phyloP scores from a whole-genome alignment of 73 alveolate genomes.

The Paraurostyla sp. region DNA sequence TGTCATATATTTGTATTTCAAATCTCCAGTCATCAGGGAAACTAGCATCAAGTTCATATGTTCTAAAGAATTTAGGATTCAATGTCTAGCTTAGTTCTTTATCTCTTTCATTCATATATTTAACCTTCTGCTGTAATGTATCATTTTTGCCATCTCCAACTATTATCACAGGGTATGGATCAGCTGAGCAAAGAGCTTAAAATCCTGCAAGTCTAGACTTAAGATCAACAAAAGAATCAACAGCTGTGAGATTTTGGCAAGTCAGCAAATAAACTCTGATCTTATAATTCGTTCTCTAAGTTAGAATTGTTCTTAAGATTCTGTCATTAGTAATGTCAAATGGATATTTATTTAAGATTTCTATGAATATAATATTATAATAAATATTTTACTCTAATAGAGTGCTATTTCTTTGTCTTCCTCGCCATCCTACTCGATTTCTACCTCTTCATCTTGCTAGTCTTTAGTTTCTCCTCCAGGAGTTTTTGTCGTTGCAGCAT shows the following conservation, averaged over 20 bases:
- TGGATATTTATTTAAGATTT: conserved; percentile 9
- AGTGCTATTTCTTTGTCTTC: conserved; percentile 56
- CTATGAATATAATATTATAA: background rate
- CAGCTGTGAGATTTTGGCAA: conserved; percentile 89
- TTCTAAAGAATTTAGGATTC: conserved; percentile 89
- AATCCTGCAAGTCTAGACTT: conserved; percentile 86
- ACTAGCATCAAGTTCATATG: conserved; percentile 89
- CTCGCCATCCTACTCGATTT: conserved; percentile 35
- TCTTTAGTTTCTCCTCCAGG: background rate
- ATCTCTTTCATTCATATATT: conserved; percentile 80
- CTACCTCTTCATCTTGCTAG: background rate
- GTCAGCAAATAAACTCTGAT: conserved; percentile 85
- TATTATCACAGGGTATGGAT: conserved; percentile 88
- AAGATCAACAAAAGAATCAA: conserved; percentile 76
- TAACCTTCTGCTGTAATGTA: conserved; percentile 70
- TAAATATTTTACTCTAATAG: background rate
- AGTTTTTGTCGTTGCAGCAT: background rate
- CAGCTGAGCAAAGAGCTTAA: conserved; percentile 89
- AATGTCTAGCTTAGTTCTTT: conserved; percentile 76
- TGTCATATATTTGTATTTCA: conserved; percentile 74
- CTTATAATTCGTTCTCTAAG: conserved; percentile 38
- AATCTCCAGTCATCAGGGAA: conserved; percentile 95
- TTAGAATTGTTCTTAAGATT: conserved; percentile 41
- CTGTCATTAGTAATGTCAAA: conserved; percentile 54
- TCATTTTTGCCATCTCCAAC: conserved; percentile 90